A percentile compares a stretch with the other conserved stretches of the same genome.
phyloP scores from a whole-genome alignment of 1,284 basidiomycete species.

The Lentinus polychrous region DNA sequence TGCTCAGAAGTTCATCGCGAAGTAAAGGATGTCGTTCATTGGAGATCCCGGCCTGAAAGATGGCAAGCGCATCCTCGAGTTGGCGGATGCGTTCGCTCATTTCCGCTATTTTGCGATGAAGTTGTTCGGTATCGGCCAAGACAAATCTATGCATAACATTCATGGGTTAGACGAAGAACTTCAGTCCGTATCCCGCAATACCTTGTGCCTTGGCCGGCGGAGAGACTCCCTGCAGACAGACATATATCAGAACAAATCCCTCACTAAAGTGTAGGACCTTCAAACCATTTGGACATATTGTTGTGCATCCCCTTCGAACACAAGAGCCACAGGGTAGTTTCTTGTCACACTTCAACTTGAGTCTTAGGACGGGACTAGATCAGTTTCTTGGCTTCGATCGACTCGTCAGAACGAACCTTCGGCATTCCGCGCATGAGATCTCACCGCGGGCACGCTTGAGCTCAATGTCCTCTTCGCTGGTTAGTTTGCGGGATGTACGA shows the following conservation, averaged over 20 bases:
- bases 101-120: constrained; percentile 63
- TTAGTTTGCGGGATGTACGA: constrained; percentile 20
- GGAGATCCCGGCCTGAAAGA: constrained; percentile 44
- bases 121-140: constrained; percentile 68
- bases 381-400: background rate
- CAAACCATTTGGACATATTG: constrained; percentile 67
- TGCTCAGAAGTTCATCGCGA: constrained; percentile 52
- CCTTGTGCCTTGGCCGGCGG: constrained; percentile 27
- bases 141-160: constrained; percentile 49
- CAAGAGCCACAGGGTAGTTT: constrained; percentile 70
- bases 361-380: constrained; percentile 26
- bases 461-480: constrained; percentile 34
- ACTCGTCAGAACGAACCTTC: constrained; percentile 35
- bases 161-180: constrained; percentile 3
- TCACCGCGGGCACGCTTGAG: constrained; percentile 62
- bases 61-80: constrained; percentile 67
- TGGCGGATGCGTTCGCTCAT: constrained; percentile 73
- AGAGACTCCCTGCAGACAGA: constrained; percentile 20
- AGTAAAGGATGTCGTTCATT: constrained; percentile 57
- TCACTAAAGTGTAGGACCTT: background rate
- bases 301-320: constrained; percentile 64
- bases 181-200: constrained; percentile 6
- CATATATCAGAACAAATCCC: constrained; percentile 3
- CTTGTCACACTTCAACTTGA: constrained; percentile 75
- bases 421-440: constrained; percentile 67